Percentiles rank a stretch among this genome's conserved stretches.
Evolutionary conservation across 1,284 basidiomycete genomes (phyloP).

Genomic region (Ganoderma multipileum): DNA sequence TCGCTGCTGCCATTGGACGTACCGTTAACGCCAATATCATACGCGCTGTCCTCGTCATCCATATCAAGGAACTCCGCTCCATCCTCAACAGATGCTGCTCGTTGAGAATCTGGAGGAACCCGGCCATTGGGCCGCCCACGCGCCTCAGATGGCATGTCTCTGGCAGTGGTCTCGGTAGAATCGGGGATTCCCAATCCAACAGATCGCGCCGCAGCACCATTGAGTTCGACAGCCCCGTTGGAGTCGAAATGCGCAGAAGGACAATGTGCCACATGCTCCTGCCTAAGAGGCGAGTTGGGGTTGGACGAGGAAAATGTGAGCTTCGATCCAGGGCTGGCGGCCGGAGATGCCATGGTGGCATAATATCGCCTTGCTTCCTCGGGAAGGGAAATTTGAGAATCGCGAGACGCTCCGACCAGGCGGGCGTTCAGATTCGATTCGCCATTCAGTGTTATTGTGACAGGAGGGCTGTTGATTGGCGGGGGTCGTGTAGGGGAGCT

Average conservation of each 20-base stretch:
- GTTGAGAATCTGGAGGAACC: constrained; percentile 11
- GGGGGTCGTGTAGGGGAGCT: constrained; percentile 18
- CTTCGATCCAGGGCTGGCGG: constrained; percentile 54
- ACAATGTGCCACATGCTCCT: constrained; percentile 21
- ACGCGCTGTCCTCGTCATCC: constrained; percentile 51
- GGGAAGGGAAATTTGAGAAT: constrained; percentile 72
- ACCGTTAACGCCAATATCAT: constrained; percentile 35
- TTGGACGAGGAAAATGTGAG: constrained; percentile 23
- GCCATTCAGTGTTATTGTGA: constrained; percentile 26
- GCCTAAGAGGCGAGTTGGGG: constrained; percentile 32
- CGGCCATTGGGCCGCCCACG: constrained; percentile 17
- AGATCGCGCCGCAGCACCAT: constrained; percentile 1
- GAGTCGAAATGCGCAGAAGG: constrained; percentile 20
- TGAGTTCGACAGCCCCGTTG: constrained; percentile 22
- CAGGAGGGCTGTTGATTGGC: constrained; percentile 15
- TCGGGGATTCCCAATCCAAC: constrained; percentile 26
- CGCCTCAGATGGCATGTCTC: constrained; percentile 14
- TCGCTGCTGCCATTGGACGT: constrained; percentile 20
- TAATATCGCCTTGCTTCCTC: constrained; percentile 79
- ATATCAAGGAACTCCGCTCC: constrained; percentile 68
- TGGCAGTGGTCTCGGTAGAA: constrained; percentile 10
- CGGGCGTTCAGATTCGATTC: constrained; percentile 27
- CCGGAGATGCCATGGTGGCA: constrained; percentile 65
- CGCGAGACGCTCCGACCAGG: constrained; percentile 47
- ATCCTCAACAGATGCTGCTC: constrained; percentile 35